Evolutionary conservation across 2,329 filamentous ascomycete genomes (phyloP), one percentile per base, ranked within the genome.

Genomic region (Fusarium redolens): DNA sequence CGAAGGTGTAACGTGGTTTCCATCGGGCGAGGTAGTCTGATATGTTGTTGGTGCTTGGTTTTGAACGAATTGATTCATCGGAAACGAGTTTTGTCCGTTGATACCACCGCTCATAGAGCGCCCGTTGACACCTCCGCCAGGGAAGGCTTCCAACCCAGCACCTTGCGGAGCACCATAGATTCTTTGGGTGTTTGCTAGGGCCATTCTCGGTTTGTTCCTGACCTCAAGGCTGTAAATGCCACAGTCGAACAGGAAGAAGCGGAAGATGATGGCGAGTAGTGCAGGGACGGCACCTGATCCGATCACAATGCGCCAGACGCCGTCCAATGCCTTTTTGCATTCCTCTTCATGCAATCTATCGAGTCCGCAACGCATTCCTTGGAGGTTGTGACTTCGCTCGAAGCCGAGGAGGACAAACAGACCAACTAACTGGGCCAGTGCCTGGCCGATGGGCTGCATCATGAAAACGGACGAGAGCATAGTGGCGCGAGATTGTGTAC

Each of bases 381-480:
- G 79, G 22, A 87, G 76, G 31, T 83, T 77, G 52, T 84, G 82
- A 20, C 78, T 81, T 68, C 80, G 76, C 62, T 86, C 80, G 22
- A 85, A 83, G 22, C 86, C 85, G 6, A 88, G 80, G 15, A 87
- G 77, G 14, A 88, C 86, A 80, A 83, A 85, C 8, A 92, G 80
- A 7, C 89, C 88, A 15, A 92, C 88, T 9, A 91, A 79, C 69
- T 91, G 90, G 18, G 90, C 90, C 4, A 91, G 83, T 4, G 92
- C 87, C 76, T 92, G 91, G 10, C 91, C 91, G 13, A 92, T 82
- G 2, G 91, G 90, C 73, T 93, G 91, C 88, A 92, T 92, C 74
- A 92, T 85, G 78, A 93, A 92, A 37, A 93, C 90, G 7, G 86
- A 87, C 10, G 91, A 89, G 71, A 93, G 83, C 91, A 92, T 92